phyloP scores from a whole-genome alignment of 805 yeast species.

The Pichia phayaonensis region DNA sequence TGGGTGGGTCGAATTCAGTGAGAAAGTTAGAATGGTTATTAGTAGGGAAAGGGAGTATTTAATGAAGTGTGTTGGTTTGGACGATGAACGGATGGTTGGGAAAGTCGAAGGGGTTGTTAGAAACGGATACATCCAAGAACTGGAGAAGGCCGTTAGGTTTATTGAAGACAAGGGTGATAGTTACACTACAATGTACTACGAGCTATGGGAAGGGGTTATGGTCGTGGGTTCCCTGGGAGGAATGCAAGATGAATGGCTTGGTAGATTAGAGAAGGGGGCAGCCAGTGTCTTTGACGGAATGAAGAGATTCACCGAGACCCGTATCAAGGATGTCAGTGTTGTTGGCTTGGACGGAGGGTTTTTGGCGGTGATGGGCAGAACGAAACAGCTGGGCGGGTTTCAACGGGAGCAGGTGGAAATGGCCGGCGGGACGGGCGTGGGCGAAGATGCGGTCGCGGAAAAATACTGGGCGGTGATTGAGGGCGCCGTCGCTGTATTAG shows the following conservation, averaged over 20 bases:
- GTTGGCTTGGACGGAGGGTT: not conserved
- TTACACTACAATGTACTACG: slow-evolving; percentile 51
- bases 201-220: slow-evolving; percentile 30
- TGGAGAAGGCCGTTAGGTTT: slow-evolving; percentile 31
- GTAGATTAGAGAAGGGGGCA: not conserved
- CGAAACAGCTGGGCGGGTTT: not conserved
- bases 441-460: not conserved
- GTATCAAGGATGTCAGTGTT: not conserved
- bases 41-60: slow-evolving; percentile 10
- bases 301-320: not conserved
- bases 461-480: not conserved
- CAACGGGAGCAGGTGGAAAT: not conserved
- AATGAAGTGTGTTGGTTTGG: not conserved
- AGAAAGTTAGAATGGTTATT: slow-evolving; percentile 9
- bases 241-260: not conserved
- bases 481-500: slow-evolving; percentile 28
- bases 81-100: not conserved
- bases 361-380: not conserved
- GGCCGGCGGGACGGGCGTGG: too few species aligned
- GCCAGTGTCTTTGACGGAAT: not conserved
- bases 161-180: not conserved
- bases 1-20: slow-evolving; percentile 15
- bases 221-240: not conserved
- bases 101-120: not conserved
- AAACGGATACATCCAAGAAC: slow-evolving; percentile 28